Percentiles rank a stretch among this genome's conserved stretches.
These are phyloP conservation scores for Populus ilicifolia DNA, from an alignment of 345 rosid genomes.

Conservation along the genomic window DNA sequence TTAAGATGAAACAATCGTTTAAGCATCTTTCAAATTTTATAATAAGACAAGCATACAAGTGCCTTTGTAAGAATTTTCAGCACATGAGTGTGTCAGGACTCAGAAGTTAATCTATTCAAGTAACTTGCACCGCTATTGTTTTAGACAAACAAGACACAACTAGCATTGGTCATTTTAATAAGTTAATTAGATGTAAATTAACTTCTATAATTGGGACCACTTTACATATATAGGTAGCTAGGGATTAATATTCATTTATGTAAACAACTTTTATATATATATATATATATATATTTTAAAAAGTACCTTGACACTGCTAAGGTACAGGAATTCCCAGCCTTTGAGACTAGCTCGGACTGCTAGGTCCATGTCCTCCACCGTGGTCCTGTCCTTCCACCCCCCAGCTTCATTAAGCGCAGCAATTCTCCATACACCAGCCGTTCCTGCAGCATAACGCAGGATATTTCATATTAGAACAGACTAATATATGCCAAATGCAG, in stretches of 20 bases:
- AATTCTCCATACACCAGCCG: conserved; percentile 96
- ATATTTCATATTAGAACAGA: too few relatives aligned
- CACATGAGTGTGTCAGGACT: conserved; percentile 11
- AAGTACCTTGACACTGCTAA: conserved; percentile 59
- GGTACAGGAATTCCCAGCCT: conserved; percentile 93
- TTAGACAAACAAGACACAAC: not conserved
- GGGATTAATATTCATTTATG: not conserved
- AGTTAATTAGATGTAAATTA: too few relatives aligned
- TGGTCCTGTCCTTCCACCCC: conserved; percentile 98
- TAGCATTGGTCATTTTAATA: not conserved
- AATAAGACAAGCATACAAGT: too few relatives aligned
- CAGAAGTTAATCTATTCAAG: not conserved
- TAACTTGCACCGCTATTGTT: not conserved
- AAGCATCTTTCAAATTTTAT: not conserved
- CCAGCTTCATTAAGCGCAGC: conserved; percentile 89
- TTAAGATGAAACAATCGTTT: not conserved
- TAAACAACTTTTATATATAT: too few relatives aligned
- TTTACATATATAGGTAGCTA: too few relatives aligned
- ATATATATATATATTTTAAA: not conserved
- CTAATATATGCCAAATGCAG: too few relatives aligned
- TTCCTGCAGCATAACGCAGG: conserved; percentile 41
- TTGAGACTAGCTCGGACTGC: conserved; percentile 96
- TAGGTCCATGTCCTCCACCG: conserved; percentile 97
- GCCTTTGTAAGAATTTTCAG: not conserved
- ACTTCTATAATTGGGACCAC: too few relatives aligned